phyloP scores from a whole-genome alignment of 2,329 filamentous ascomycete genomes.

The Aspergillus alliaceus region DNA sequence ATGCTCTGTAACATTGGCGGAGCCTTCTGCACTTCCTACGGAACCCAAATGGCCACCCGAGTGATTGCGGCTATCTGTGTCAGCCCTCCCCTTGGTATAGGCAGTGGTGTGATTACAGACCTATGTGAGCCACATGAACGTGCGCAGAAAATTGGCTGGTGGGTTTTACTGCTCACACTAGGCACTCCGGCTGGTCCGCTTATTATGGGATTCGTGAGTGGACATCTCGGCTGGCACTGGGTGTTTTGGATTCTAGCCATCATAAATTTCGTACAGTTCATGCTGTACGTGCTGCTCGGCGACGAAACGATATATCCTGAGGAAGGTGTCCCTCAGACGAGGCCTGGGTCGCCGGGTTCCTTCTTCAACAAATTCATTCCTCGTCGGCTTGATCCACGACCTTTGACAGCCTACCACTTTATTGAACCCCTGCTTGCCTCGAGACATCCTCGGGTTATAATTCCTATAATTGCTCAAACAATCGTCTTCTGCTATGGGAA shows the following conservation, averaged over 20 bases:
- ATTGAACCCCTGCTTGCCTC: conserved; percentile 49
- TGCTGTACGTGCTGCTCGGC: conserved; percentile 54
- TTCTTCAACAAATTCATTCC: conserved; percentile 39
- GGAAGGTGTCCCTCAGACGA: conserved; percentile 30
- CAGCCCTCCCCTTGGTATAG: conserved; percentile 51
- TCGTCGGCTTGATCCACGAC: conserved; percentile 49
- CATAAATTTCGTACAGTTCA: conserved; percentile 54
- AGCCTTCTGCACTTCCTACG: conserved; percentile 49
- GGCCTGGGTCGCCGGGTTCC: not conserved
- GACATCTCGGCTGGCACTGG: conserved; percentile 55
- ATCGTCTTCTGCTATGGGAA: conserved; percentile 57
- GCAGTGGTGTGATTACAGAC: conserved; percentile 55
- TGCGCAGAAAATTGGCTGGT: conserved; percentile 54
- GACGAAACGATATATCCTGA: conserved; percentile 52
- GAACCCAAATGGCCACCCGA: conserved; percentile 50
- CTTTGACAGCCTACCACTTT: conserved; percentile 50
- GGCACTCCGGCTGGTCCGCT: conserved; percentile 43
- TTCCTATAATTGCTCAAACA: conserved; percentile 54
- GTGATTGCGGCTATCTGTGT: conserved; percentile 54
- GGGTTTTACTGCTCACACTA: conserved; percentile 52
- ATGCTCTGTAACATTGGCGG: conserved; percentile 54
- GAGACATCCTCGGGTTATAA: conserved; percentile 45
- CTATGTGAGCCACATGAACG: conserved; percentile 54
- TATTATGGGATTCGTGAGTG: conserved; percentile 43
- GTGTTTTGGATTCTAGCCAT: conserved; percentile 61